Evolutionary conservation across 768 basidiomycete genomes (phyloP), one percentile per base, ranked within the genome.

Genomic region (Phylloporus arenicola): DNA sequence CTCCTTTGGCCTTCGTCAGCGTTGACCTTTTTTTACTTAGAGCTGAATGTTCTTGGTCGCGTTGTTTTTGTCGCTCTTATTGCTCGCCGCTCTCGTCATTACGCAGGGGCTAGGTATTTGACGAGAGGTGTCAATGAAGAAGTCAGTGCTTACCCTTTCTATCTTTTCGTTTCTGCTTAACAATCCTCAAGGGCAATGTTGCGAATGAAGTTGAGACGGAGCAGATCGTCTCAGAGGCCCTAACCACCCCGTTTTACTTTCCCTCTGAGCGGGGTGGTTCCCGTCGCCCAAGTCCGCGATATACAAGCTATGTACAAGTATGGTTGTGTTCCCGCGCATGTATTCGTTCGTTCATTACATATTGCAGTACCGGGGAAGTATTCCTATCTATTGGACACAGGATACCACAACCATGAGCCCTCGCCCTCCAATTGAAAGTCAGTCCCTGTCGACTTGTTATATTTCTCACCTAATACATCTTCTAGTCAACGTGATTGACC

Each of bases 141-240:
- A 75, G 93, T 92, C 42, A 24, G 20, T 13, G 13, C 16, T 14
- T 14, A 34, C 6, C 5, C 17, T 33, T 7, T 16, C 7, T 4
- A 20, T 1, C 16, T 12, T 40, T 14, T 22, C 2, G 12, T 16
- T 1, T 17, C n/a, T 25, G 14, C 27, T 57, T 30, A 55, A 37
- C 30, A 14, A 14, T 20, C 9, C 12, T 25, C 34, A 54, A 96
- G 92, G 96, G 96, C 3, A 92, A 94, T 63, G 95, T 98, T 10
- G 95, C 95, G 3, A 99, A 99, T 63, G 96, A 98, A 67, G 96
- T 99, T 2, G 96, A 99, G 70, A 96, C 93, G 0, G 96, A 99
- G 65, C 96, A 99, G 62, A 95, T 99, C 45, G 91, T 95, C 0
- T 88, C 86, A 8, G 93, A 95, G 62, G 87, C 89, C 0, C 64